Percentiles rank a stretch among this genome's conserved stretches.
Evolutionary conservation across 1,284 basidiomycete genomes (phyloP).

Genomic region (Wolfiporia cocos): DNA sequence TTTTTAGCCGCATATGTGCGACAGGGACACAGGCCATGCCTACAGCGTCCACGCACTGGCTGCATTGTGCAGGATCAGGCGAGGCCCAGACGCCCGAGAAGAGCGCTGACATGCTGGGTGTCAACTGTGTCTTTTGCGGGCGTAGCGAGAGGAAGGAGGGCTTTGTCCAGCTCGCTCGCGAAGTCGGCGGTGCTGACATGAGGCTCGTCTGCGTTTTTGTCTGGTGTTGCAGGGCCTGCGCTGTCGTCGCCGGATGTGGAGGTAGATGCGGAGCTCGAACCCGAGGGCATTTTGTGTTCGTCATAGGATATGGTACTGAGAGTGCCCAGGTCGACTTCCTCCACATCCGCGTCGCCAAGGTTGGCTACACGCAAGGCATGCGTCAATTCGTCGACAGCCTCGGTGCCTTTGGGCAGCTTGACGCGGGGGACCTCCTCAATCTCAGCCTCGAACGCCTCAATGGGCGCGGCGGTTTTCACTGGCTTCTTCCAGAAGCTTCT

Average conservation of each 20-base stretch:
- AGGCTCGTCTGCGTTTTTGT: conserved; percentile 2
- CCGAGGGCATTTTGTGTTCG: background rate
- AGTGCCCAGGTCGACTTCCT: background rate
- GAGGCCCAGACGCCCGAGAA: conserved; percentile 5
- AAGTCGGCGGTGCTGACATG: conserved; percentile 8
- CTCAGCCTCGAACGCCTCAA: background rate
- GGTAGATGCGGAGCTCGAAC: background rate
- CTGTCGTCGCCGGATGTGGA: conserved; percentile 8
- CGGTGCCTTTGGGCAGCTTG: background rate
- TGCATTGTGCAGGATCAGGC: background rate
- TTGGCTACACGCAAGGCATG: too few relatives aligned
- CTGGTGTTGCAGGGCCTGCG: conserved; percentile 12
- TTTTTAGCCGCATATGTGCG: too few relatives aligned
- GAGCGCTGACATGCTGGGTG: too few relatives aligned
- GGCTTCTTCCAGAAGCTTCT: conserved; percentile 67
- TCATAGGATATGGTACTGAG: background rate
- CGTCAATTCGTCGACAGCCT: background rate
- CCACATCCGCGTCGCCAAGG: background rate
- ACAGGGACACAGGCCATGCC: too few relatives aligned
- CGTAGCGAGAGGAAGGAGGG: background rate
- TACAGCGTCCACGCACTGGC: background rate
- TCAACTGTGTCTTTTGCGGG: background rate
- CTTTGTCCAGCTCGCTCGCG: conserved; percentile 6
- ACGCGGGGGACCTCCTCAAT: background rate
- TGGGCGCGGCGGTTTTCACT: conserved; percentile 7